phyloP scores from a whole-genome alignment of 2,329 filamentous ascomycete species.

The Mollisiaceae sp. region DNA sequence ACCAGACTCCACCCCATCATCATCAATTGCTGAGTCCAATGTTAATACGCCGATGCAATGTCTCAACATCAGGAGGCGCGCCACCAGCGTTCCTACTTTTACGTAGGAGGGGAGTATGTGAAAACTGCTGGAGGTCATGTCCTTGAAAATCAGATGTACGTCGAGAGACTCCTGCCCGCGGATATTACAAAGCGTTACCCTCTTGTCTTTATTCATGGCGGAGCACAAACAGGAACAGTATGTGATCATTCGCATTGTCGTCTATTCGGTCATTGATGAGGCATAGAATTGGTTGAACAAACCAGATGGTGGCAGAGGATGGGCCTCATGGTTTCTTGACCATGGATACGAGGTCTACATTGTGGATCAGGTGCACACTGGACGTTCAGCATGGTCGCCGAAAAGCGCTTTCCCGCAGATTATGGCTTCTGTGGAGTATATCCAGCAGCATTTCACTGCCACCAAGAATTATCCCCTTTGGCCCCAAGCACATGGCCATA shows the following conservation, averaged over 20 bases:
- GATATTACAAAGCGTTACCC: slow-evolving; percentile 28
- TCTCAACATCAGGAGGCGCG: background rate
- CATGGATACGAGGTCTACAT: slow-evolving; percentile 54
- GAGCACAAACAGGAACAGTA: slow-evolving; percentile 38
- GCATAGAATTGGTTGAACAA: slow-evolving; percentile 53
- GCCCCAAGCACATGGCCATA: slow-evolving; percentile 46
- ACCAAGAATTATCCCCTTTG: slow-evolving; percentile 31
- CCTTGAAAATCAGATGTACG: slow-evolving; percentile 54
- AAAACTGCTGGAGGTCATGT: slow-evolving; percentile 21
- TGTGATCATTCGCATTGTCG: too few relatives aligned
- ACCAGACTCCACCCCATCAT: too few relatives aligned
- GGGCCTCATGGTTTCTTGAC: slow-evolving; percentile 52
- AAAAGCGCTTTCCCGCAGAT: slow-evolving; percentile 20
- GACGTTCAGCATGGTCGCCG: slow-evolving; percentile 33
- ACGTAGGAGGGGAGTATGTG: slow-evolving; percentile 37
- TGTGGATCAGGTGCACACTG: slow-evolving; percentile 38
- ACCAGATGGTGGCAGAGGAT: slow-evolving; percentile 52
- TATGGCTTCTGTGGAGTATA: slow-evolving; percentile 29
- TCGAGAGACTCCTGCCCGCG: slow-evolving; percentile 52
- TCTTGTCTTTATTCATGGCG: slow-evolving; percentile 37
- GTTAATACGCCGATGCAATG: background rate
- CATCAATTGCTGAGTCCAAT: too few relatives aligned
- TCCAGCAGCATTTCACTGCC: slow-evolving; percentile 40
- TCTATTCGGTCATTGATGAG: background rate
- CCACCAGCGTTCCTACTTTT: slow-evolving; percentile 31